Evolutionary conservation across 1,139 yeast species (phyloP).

Genomic region (Blastobotrys persicus): DNA sequence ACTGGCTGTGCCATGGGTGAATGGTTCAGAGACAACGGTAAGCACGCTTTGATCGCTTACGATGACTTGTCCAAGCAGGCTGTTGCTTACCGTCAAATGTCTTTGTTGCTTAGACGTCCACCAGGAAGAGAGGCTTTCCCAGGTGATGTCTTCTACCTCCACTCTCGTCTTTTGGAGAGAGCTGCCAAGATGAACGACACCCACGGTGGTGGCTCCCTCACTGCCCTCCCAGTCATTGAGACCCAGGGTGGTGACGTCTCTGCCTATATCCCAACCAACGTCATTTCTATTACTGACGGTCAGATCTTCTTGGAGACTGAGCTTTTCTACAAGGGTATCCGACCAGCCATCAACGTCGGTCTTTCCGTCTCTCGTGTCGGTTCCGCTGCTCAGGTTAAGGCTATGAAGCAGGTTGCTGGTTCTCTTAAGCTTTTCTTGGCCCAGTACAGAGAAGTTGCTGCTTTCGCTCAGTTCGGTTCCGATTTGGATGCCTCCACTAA

Average conservation of each 20-base stretch:
- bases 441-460: slow-evolving; percentile 99
- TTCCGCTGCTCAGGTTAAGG: slow-evolving; percentile 99
- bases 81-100: slow-evolving; percentile 99
- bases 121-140: slow-evolving; percentile 98
- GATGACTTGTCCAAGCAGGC: slow-evolving; percentile 99
- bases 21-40: slow-evolving; percentile 99
- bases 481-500: slow-evolving; percentile 99
- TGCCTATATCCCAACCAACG: slow-evolving; percentile 96
- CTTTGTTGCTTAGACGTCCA: slow-evolving; percentile 95
- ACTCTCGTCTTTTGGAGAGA: slow-evolving; percentile 94
- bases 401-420: slow-evolving; percentile 99
- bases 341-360: slow-evolving; percentile 99
- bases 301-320: slow-evolving; percentile 99
- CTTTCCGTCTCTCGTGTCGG: slow-evolving; percentile 99
- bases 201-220: slow-evolving; percentile 90
- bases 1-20: slow-evolving; percentile 99
- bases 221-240: slow-evolving; percentile 95
- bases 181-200: slow-evolving; percentile 94
- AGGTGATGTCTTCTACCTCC: slow-evolving; percentile 95
- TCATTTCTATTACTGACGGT: slow-evolving; percentile 96
- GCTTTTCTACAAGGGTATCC: slow-evolving; percentile 99
- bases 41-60: slow-evolving; percentile 93
- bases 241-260: slow-evolving; percentile 99
- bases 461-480: slow-evolving; percentile 99
- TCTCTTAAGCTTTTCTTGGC: slow-evolving; percentile 99